Evolutionary conservation across 192 early-diverging fungal species (phyloP), one percentile per base, ranked within the genome.

Genomic region (Thamnidium elegans): DNA sequence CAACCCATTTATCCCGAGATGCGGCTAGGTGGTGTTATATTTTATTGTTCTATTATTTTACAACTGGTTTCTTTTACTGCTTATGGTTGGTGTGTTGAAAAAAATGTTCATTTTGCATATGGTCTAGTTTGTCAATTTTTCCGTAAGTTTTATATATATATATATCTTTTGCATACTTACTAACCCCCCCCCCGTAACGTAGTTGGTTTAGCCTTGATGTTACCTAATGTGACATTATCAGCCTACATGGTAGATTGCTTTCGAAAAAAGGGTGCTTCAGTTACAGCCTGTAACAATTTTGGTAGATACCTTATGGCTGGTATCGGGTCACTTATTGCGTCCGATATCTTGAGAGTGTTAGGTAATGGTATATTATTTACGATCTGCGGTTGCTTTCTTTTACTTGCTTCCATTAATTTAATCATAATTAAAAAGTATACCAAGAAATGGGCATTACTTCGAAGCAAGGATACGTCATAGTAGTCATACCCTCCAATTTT

Each of bases 161-260:
- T 55, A 43, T 21, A 45, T 66, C 44, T 59, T 60, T 26, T 59
- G 4, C 43, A 46, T 19, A 20, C 44, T 26, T 26, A 26, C 26
- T 26, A 26, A 26, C 1, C 26, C 26, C 26, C 26, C 26, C 26
- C 26, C 26, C 31, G 31, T 45, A 42, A 45, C 50, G 20, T 50
- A 76, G 74, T 76, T 11, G 69, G 69, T 17, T 30, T 66, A 31
- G 30, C 60, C 2, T 21, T 68, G n/a, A 71, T 70, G 69, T 60
- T 62, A 23, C 69, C 70, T 7, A 68, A 63, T 8, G 63, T 76
- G 2, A 59, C 54, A 36, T 55, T 76, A 43, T 54, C 62, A 8
- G 62, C 74, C 4, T 76, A 76, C 19, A 67, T 76, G 39, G 66
- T 76, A n/a, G 74, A 76, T 51, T 76, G 62, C 17, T 71, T 71